phyloP scores from a whole-genome alignment of 371 early-diverging fungal genomes.

The Lichtheimia corymbifera region DNA sequence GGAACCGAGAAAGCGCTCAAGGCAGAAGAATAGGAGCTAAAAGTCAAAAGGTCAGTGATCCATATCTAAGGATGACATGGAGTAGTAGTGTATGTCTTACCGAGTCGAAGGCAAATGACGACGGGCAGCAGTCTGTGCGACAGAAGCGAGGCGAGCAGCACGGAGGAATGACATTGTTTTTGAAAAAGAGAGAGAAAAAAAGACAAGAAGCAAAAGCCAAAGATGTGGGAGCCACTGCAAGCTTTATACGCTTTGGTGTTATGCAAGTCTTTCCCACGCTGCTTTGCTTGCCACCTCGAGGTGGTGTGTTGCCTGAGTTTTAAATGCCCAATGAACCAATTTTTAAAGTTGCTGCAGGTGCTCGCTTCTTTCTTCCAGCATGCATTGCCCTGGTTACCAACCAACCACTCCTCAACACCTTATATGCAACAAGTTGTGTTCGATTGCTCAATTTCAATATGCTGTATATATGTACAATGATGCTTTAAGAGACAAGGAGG shows the following conservation, averaged over 20 bases:
- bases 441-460: too few relatives aligned
- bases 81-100: background rate
- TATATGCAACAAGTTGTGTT: too few relatives aligned
- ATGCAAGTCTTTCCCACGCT: constrained; percentile 22
- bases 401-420: too few relatives aligned
- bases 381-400: too few relatives aligned
- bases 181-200: constrained; percentile 11
- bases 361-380: too few relatives aligned
- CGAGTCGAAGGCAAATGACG: constrained; percentile 8
- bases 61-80: background rate
- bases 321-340: too few relatives aligned
- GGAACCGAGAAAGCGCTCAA: constrained; percentile 13
- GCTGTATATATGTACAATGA: too few relatives aligned
- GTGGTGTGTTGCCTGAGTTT: too few relatives aligned
- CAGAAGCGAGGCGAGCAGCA: constrained; percentile 7
- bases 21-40: constrained; percentile 18
- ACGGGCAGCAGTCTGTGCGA: background rate
- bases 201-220: background rate
- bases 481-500: too few relatives aligned
- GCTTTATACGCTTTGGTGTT: background rate
- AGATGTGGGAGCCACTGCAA: background rate
- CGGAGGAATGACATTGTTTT: constrained; percentile 7
- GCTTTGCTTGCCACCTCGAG: too few relatives aligned
- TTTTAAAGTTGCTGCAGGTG: too few relatives aligned
- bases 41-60: background rate